phyloP scores from a whole-genome alignment of 176 grass and related monocot genomes.

The Zea luxurians region DNA sequence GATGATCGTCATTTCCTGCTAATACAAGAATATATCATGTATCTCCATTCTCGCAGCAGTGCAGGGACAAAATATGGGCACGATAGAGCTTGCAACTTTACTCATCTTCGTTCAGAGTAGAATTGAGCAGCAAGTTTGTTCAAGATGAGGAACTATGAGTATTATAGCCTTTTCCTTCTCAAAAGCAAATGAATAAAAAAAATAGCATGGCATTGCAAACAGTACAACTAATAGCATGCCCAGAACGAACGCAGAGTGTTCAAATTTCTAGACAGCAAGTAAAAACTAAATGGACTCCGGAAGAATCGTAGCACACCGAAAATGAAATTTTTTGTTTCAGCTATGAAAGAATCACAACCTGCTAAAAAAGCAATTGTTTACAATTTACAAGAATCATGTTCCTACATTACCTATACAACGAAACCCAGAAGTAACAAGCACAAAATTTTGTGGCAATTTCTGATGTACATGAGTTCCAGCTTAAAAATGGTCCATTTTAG shows the following conservation, averaged over 20 bases:
- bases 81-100: constrained; percentile 12
- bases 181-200: neutral
- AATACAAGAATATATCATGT: neutral
- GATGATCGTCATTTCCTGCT: neutral
- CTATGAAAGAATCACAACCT: constrained; percentile 20
- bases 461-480: neutral
- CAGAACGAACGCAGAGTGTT: neutral
- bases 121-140: constrained; percentile 33
- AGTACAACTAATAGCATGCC: neutral
- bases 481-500: constrained; percentile 23
- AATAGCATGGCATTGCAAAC: neutral
- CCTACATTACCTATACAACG: constrained; percentile 41
- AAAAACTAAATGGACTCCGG: neutral
- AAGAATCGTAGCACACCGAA: constrained; percentile 36
- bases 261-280: constrained; percentile 2
- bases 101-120: constrained; percentile 34
- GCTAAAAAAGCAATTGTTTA: constrained; percentile 46
- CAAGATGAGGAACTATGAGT: neutral
- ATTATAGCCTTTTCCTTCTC: neutral
- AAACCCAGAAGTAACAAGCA: constrained; percentile 17
- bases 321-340: constrained; percentile 28
- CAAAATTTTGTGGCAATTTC: neutral
- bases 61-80: constrained; percentile 31
- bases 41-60: neutral
- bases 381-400: constrained; percentile 37